phyloP scores from a whole-genome alignment of 306 rosid genomes.

The Abrus pulchellus region DNA sequence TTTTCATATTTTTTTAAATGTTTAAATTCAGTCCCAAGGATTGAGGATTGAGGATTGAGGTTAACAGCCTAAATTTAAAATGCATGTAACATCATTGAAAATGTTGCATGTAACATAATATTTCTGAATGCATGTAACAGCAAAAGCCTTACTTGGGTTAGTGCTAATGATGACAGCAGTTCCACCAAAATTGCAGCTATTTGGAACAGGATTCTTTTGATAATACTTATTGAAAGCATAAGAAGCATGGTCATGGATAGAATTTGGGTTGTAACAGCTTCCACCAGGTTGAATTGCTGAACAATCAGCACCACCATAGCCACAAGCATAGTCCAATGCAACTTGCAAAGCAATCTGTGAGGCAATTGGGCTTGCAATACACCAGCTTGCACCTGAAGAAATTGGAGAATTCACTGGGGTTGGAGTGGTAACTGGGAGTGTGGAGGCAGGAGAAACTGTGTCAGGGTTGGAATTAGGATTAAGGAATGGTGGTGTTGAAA shows the following conservation, averaged over 20 bases:
- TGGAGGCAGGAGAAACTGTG: conserved; percentile 62
- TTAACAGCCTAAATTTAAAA: not conserved
- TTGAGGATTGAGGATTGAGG: too few relatives aligned
- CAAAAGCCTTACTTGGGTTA: conserved; percentile 73
- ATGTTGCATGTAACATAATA: not conserved
- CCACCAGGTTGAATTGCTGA: conserved; percentile 74
- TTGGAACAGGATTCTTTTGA: conserved; percentile 80
- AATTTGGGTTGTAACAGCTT: conserved; percentile 72
- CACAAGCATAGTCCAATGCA: conserved; percentile 93
- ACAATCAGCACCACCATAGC: conserved; percentile 78
- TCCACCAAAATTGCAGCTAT: conserved; percentile 87
- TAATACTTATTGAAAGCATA: conserved; percentile 81
- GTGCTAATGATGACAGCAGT: conserved; percentile 80
- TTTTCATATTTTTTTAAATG: too few relatives aligned
- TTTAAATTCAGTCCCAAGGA: too few relatives aligned
- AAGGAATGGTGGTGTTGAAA: conserved; percentile 60
- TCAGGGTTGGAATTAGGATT: conserved; percentile 77
- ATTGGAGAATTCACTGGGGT: conserved; percentile 53
- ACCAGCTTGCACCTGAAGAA: conserved; percentile 72
- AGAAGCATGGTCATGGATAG: conserved; percentile 75
- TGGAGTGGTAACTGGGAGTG: conserved; percentile 61
- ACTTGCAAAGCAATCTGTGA: conserved; percentile 68
- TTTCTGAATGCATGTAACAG: not conserved
- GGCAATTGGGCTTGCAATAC: conserved; percentile 76
- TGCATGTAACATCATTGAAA: conserved; percentile 30